Evolutionary conservation across 2,329 filamentous ascomycete species (phyloP), one percentile per base, ranked within the genome.

Genomic region (Colletotrichum sidae): DNA sequence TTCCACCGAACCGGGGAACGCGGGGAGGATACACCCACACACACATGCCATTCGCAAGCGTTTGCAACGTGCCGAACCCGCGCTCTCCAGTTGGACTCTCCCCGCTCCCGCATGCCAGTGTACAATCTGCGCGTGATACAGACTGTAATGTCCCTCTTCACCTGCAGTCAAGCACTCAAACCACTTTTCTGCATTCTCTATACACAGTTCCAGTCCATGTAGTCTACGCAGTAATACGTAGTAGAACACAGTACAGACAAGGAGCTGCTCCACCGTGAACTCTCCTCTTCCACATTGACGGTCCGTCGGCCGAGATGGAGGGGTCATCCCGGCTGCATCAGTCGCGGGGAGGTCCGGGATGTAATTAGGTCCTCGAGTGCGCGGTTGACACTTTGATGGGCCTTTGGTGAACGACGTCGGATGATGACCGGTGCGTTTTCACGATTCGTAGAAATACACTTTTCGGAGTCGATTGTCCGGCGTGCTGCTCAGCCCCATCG

Each of bases 291-390:
- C 45, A 47, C 45, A 8, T 55, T 45, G 51, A 34, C 44, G 55
- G 37, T 15, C 42, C 49, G 60, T 49, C 42, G 49, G 49, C 37
- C 49, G 55, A 52, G 5, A 15, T 39, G 38, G 38, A 41, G 49
- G 49, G 46, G 42, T 15, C 34, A 51, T 50, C 51, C 25, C 51
- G 8, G n/a, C 11, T 15, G 33, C 8, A 3, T 25, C 37, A 33
- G 10, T n/a, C 25, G 44, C 44, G 8, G 6, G 42, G 15, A 8
- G 15, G n/a, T 6, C 13, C 13, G n/a, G 17, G 42, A 13, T n/a
- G 42, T 45, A 17, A 17, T 17, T 17, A 15, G 42, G 44, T 25
- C 25, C 25, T 25, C 25, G 25, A 25, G 25, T 25, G 25, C 25
- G 25, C 33, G 6, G 1, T n/a, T 33, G 49, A 51, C 49, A 15